Conservation (phyloP, 306 rosid species). For the Vigna reflexopilosa region DNA sequence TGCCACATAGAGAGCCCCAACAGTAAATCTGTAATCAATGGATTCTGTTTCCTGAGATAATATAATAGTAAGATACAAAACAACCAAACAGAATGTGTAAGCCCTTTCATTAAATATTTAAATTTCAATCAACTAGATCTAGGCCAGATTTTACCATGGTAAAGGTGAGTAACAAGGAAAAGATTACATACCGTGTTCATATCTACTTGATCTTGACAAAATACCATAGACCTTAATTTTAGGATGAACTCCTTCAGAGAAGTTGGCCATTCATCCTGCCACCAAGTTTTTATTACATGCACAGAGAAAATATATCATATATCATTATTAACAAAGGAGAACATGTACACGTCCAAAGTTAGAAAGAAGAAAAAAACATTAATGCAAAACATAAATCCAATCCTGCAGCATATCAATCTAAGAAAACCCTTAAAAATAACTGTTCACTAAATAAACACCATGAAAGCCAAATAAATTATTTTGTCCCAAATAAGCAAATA, state of each 20-base stretch:
- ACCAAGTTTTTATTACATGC: conserved; percentile 34
- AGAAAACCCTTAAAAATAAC: conserved; percentile 28
- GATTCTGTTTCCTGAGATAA: conserved; percentile 16
- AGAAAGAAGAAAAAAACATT: neutral
- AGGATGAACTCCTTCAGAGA: conserved; percentile 66
- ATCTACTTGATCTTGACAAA: conserved; percentile 70
- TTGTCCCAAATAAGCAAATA: conserved; percentile 3
- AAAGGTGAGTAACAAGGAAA: conserved; percentile 25
- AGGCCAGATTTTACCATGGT: conserved; percentile 25
- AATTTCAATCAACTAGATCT: conserved; percentile 24
- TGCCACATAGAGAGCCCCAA: neutral
- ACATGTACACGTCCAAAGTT: conserved; percentile 9
- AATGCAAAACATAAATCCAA: neutral
- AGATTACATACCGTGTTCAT: conserved; percentile 58
- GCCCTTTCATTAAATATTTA: conserved; percentile 26
- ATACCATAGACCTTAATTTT: conserved; percentile 66
- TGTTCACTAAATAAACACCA: neutral
- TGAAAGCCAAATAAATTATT: conserved; percentile 27
- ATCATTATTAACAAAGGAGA: conserved; percentile 27
- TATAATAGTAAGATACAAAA: conserved; percentile 24
- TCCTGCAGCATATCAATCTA: conserved; percentile 22
- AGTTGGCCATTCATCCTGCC: conserved; percentile 84
- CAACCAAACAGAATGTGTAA: conserved; percentile 13
- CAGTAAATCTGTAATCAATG: neutral
- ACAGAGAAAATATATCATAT: conserved; percentile 24